Conservation (phyloP, 257 asterid species). For the Nicotiana paniculata region DNA sequence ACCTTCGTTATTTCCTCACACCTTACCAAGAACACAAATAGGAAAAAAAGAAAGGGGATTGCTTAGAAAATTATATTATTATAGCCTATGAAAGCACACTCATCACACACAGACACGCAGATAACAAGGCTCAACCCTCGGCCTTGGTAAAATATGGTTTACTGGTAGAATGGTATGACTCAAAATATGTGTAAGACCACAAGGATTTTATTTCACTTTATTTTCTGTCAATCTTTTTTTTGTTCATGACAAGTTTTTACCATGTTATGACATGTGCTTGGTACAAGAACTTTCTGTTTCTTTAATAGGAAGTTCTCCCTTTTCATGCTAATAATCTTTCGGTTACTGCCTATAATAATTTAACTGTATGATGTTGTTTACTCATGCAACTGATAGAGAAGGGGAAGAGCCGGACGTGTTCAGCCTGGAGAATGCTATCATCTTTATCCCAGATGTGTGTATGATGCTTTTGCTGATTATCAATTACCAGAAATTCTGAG, state of each 20-base stretch:
- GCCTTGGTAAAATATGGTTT: background rate
- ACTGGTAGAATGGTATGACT: background rate
- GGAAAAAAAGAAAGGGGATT: background rate
- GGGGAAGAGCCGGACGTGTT: conserved; percentile 99
- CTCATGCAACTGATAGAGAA: conserved; percentile 53
- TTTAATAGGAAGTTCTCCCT: background rate
- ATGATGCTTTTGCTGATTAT: conserved; percentile 76
- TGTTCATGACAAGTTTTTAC: background rate
- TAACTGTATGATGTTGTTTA: conserved; percentile 6
- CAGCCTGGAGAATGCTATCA: conserved; percentile 97
- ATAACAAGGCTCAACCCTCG: background rate
- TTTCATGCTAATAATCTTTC: background rate
- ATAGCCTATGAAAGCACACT: background rate
- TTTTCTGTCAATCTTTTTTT: background rate
- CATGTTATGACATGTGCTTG: background rate
- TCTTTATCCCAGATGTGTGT: conserved; percentile 82
- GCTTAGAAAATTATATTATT: background rate
- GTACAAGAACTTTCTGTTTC: background rate
- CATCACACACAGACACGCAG: background rate
- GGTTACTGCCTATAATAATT: background rate
- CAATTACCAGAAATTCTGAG: conserved; percentile 93
- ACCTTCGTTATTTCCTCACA: too few species aligned
- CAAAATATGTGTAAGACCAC: background rate
- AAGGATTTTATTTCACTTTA: background rate
- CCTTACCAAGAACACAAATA: too few species aligned